Percentiles rank a stretch among this genome's conserved stretches.
Evolutionary conservation across 352 stramenopile genomes (phyloP).

Genomic region (Aphanomyces stellatus): DNA sequence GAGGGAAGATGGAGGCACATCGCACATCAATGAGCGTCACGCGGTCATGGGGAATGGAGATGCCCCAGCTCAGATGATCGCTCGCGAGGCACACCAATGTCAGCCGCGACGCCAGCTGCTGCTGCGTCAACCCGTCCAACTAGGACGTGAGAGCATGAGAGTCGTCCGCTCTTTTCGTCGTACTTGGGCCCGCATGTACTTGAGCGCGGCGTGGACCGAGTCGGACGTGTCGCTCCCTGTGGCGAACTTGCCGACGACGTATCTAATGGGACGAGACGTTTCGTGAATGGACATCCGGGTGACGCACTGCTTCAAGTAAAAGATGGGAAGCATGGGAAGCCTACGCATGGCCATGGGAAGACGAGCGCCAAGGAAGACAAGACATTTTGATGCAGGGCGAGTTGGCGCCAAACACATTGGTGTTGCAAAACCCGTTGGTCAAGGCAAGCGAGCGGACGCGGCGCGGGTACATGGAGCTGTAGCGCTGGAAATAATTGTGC

Average conservation of each 20-base stretch:
- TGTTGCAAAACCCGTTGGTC: constrained; percentile 61
- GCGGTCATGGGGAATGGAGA: neutral
- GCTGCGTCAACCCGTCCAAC: constrained; percentile 47
- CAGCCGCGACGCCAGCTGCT: constrained; percentile 53
- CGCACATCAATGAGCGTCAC: constrained; percentile 17
- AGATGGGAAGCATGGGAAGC: constrained; percentile 56
- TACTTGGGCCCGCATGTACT: constrained; percentile 62
- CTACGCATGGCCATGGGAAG: constrained; percentile 21
- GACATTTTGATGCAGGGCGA: constrained; percentile 50
- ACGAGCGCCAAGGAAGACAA: neutral
- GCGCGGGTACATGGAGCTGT: constrained; percentile 44
- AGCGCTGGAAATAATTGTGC: constrained; percentile 29
- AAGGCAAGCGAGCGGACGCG: constrained; percentile 49
- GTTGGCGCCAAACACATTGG: constrained; percentile 32
- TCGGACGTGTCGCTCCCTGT: too few relatives aligned
- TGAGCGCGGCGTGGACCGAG: neutral
- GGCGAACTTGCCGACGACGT: too few relatives aligned
- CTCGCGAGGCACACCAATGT: constrained; percentile 27
- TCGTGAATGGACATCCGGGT: too few relatives aligned
- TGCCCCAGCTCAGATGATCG: neutral
- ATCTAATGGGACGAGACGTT: constrained; percentile 24
- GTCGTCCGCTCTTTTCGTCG: too few relatives aligned
- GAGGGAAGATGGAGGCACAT: too few relatives aligned
- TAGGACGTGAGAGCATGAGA: too few relatives aligned
- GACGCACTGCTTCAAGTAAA: constrained; percentile 58